Evolutionary conservation across 805 yeast species (phyloP).

Genomic region (Ogataea degrootiae): DNA sequence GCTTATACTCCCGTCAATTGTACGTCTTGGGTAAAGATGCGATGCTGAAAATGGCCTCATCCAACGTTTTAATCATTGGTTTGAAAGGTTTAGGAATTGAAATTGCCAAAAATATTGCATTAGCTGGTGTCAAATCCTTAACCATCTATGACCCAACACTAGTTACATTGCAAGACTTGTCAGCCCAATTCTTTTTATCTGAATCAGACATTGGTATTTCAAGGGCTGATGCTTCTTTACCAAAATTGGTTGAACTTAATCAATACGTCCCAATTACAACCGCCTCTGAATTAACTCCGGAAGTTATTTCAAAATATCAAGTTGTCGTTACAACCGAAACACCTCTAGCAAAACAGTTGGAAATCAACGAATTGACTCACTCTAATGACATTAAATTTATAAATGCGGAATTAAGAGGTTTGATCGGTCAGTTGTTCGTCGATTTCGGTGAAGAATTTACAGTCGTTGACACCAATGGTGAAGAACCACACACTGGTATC

Average conservation of each 20-base stretch:
- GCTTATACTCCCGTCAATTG: slow-evolving; percentile 92
- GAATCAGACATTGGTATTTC: slow-evolving; percentile 70
- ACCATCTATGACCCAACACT: slow-evolving; percentile 77
- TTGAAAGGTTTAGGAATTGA: slow-evolving; percentile 91
- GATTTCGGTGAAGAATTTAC: slow-evolving; percentile 84
- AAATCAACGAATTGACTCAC: slow-evolving; percentile 74
- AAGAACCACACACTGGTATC: slow-evolving; percentile 83
- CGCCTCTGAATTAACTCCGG: slow-evolving; percentile 49
- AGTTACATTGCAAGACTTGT: slow-evolving; percentile 65
- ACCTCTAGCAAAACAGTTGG: slow-evolving; percentile 66
- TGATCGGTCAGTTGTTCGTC: slow-evolving; percentile 83
- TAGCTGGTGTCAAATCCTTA: slow-evolving; percentile 95
- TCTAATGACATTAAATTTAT: slow-evolving; percentile 70
- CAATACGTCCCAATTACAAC: slow-evolving; percentile 83
- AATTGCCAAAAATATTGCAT: slow-evolving; percentile 92
- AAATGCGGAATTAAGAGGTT: slow-evolving; percentile 76
- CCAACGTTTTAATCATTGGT: slow-evolving; percentile 89
- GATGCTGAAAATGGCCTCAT: slow-evolving; percentile 92
- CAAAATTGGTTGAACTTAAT: slow-evolving; percentile 75
- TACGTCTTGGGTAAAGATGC: slow-evolving; percentile 97
- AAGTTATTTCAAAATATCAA: slow-evolving; percentile 55
- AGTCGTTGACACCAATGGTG: slow-evolving; percentile 84
- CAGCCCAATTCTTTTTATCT: slow-evolving; percentile 81
- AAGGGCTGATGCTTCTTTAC: slow-evolving; percentile 68
- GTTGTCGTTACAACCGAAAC: slow-evolving; percentile 82